Percentiles rank a stretch among this genome's conserved stretches.
Evolutionary conservation across 2,329 filamentous ascomycete genomes (phyloP).

Genomic region (Venturia aucupariae): DNA sequence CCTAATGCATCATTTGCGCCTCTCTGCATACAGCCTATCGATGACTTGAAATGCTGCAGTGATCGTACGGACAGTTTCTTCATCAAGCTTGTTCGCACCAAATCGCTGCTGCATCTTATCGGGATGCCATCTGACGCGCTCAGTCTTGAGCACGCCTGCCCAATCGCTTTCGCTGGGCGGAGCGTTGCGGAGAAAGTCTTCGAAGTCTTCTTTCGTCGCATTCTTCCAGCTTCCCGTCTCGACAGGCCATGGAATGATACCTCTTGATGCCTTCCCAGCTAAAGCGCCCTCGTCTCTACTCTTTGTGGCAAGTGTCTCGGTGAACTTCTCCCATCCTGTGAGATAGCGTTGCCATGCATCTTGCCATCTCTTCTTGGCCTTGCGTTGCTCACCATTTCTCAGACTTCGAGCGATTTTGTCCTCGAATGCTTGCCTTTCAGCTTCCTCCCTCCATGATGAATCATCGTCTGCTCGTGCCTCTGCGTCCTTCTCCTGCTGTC

Average conservation of each 20-base stretch:
- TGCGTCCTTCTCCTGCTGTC: conserved; percentile 22
- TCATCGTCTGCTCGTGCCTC: conserved; percentile 29
- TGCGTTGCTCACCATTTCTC: conserved; percentile 55
- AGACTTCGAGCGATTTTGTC: conserved; percentile 62
- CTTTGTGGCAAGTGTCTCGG: conserved; percentile 14
- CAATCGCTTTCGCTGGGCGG: conserved; percentile 29
- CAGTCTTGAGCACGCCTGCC: conserved; percentile 58
- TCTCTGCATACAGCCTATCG: conserved; percentile 59
- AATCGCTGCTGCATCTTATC: conserved; percentile 94
- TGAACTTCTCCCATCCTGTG: conserved; percentile 52
- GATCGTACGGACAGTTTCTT: conserved; percentile 63
- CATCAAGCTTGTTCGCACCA: conserved; percentile 59
- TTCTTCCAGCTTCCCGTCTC: conserved; percentile 49
- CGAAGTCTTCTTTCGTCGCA: conserved; percentile 51
- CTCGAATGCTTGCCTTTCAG: conserved; percentile 39
- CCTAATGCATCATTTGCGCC: neutral
- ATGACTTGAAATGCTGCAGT: conserved; percentile 89
- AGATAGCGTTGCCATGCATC: conserved; percentile 58
- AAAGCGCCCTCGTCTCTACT: conserved; percentile 17
- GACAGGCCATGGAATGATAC: conserved; percentile 63
- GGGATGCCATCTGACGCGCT: conserved; percentile 91
- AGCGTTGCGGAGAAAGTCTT: conserved; percentile 59
- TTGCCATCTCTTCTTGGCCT: conserved; percentile 44
- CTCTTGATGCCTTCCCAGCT: conserved; percentile 19
- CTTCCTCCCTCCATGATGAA: conserved; percentile 36